phyloP scores from a whole-genome alignment of 805 yeast genomes.

The Wickerhamomyces canadensis region DNA sequence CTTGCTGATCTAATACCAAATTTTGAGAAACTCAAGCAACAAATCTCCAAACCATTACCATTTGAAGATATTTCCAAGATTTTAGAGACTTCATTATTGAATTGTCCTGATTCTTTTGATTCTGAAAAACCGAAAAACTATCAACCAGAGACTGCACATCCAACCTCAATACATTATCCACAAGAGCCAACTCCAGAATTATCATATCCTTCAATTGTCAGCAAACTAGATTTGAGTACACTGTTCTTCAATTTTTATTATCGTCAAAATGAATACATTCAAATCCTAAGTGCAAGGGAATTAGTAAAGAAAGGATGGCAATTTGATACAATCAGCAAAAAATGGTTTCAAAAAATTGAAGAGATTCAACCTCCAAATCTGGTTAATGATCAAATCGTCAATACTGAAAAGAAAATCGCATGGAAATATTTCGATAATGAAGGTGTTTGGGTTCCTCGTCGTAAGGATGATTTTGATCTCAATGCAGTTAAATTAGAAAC shows the following conservation, averaged over 20 bases:
- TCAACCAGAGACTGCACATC: constrained; percentile 77
- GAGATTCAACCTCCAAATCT: constrained; percentile 22
- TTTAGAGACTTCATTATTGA: constrained; percentile 73
- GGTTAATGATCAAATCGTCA: constrained; percentile 26
- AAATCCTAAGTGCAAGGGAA: constrained; percentile 76
- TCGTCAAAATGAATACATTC: constrained; percentile 63
- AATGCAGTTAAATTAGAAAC: constrained; percentile 17
- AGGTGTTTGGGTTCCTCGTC: constrained; percentile 58
- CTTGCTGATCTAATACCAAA: constrained; percentile 23
- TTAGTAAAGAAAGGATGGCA: constrained; percentile 78
- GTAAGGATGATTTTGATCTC: constrained; percentile 50
- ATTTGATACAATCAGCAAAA: constrained; percentile 62
- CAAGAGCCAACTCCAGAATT: constrained; percentile 57
- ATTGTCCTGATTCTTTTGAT: constrained; percentile 91
- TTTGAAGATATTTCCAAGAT: constrained; percentile 47
- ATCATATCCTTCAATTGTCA: constrained; percentile 54
- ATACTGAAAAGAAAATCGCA: constrained; percentile 37
- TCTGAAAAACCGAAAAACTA: constrained; percentile 73
- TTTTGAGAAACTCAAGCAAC: constrained; percentile 29
- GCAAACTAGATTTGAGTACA: constrained; percentile 79
- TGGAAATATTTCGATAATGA: constrained; percentile 88
- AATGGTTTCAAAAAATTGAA: constrained; percentile 76
- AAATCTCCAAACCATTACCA: constrained; percentile 48
- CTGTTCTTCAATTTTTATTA: constrained; percentile 90
- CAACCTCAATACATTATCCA: constrained; percentile 87